These are phyloP conservation scores for Epichloe typhina DNA, from an alignment of 2,329 filamentous ascomycete genomes.

Conservation along the genomic window DNA sequence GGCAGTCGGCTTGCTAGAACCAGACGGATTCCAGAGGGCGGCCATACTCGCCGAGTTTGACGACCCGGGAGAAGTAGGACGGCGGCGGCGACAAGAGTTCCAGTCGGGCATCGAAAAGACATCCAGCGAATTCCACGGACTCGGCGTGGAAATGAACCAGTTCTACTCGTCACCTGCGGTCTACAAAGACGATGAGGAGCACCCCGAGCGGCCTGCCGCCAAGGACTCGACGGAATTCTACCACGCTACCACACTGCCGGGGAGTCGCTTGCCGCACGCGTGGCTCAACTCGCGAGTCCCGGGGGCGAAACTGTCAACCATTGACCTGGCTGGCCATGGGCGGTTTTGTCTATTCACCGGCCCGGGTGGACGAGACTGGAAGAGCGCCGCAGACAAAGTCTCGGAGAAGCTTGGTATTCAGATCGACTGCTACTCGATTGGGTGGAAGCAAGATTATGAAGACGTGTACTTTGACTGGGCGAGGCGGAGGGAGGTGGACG, in stretches of 20 bases:
- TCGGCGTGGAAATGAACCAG: slow-evolving; percentile 49
- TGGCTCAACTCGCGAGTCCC: slow-evolving; percentile 43
- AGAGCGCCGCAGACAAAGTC: slow-evolving; percentile 29
- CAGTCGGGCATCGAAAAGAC: slow-evolving; percentile 28
- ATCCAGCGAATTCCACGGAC: slow-evolving; percentile 36
- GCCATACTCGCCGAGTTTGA: slow-evolving; percentile 27
- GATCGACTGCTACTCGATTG: slow-evolving; percentile 38
- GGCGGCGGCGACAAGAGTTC: slow-evolving; percentile 24
- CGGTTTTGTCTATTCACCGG: slow-evolving; percentile 38
- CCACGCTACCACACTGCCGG: slow-evolving; percentile 41
- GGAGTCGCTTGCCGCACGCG: slow-evolving; percentile 45
- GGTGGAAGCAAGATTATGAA: slow-evolving; percentile 44
- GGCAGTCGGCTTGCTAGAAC: slow-evolving; percentile 29
- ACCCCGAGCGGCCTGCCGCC: slow-evolving; percentile 9
- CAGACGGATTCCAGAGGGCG: slow-evolving; percentile 24
- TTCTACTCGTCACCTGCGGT: slow-evolving; percentile 33
- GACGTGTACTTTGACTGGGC: slow-evolving; percentile 51
- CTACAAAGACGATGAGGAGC: slow-evolving; percentile 32
- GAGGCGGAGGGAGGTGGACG: slow-evolving; percentile 36
- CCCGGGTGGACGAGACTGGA: slow-evolving; percentile 43
- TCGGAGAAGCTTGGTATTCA: slow-evolving; percentile 26
- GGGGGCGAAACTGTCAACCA: slow-evolving; percentile 36
- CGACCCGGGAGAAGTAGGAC: slow-evolving; percentile 23
- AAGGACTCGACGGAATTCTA: slow-evolving; percentile 30
- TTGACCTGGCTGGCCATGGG: slow-evolving; percentile 46